These are phyloP conservation scores for Rhododendron vialii DNA, from an alignment of 148 eudicot genomes.

Conservation along the genomic window DNA sequence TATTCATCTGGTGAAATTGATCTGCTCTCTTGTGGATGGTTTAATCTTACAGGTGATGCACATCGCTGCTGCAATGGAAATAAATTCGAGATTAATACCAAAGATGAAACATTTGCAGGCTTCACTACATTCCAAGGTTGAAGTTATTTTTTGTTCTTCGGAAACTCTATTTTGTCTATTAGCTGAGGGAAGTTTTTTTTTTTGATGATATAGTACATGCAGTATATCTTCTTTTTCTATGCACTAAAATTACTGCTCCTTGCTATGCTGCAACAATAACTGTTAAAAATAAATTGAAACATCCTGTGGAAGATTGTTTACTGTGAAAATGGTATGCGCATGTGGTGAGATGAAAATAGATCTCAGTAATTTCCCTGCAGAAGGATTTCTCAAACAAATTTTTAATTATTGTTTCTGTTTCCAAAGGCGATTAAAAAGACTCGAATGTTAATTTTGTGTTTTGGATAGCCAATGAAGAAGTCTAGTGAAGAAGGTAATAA, in stretches of 20 bases:
- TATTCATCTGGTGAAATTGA: not conserved
- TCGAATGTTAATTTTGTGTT: not conserved
- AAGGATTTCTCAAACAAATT: not conserved
- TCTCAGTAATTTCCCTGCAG: not conserved
- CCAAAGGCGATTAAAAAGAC: not conserved
- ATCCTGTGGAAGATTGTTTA: not conserved
- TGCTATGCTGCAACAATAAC: not conserved
- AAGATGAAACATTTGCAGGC: conserved; percentile 78
- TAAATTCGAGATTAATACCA: conserved; percentile 80
- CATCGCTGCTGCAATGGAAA: conserved; percentile 94
- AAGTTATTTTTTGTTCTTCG: not conserved
- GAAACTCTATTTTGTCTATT: not conserved
- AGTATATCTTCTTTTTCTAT: too few species aligned
- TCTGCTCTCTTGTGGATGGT: conserved; percentile 5
- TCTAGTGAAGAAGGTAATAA: not conserved
- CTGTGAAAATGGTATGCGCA: not conserved
- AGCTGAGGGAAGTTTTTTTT: not conserved
- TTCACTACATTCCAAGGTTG: conserved; percentile 78
- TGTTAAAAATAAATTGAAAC: not conserved
- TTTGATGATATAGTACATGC: too few species aligned
- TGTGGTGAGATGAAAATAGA: conserved; percentile 1
- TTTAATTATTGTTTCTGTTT: not conserved
- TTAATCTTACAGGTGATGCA: conserved; percentile 77
- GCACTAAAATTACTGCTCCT: not conserved
- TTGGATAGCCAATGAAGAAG: not conserved